phyloP scores from a whole-genome alignment of 2,329 filamentous ascomycete genomes.

The Stagonosporopsis chrysanthemi region DNA sequence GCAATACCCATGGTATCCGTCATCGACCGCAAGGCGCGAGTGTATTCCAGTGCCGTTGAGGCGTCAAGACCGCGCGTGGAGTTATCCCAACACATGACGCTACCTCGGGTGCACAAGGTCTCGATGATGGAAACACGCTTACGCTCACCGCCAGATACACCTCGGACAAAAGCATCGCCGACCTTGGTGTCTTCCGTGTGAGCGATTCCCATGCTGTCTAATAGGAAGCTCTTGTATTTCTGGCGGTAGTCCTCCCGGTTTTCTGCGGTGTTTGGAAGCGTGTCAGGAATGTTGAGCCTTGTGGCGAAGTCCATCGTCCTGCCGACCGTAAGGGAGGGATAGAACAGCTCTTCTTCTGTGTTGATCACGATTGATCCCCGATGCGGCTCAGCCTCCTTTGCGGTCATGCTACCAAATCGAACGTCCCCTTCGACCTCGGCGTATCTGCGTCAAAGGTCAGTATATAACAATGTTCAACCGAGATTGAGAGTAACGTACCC shows the following conservation, averaged over 20 bases:
- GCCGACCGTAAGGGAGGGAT: conserved; percentile 59
- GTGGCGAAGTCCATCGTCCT: conserved; percentile 64
- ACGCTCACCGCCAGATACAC: conserved; percentile 72
- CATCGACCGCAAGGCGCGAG: conserved; percentile 59
- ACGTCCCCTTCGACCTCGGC: conserved; percentile 73
- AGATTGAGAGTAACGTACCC: conserved; percentile 60
- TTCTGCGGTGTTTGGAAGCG: conserved; percentile 58
- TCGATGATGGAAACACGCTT: conserved; percentile 76
- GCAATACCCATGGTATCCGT: conserved; percentile 59
- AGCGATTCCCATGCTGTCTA: conserved; percentile 49
- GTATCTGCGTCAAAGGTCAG: conserved; percentile 65
- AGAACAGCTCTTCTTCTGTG: conserved; percentile 62
- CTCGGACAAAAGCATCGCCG: conserved; percentile 70
- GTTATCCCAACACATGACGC: conserved; percentile 62
- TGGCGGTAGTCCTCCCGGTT: conserved; percentile 57
- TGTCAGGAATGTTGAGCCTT: conserved; percentile 64
- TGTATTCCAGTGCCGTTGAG: conserved; percentile 62
- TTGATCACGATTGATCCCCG: conserved; percentile 77
- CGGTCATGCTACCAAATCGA: conserved; percentile 60
- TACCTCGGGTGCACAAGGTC: conserved; percentile 64
- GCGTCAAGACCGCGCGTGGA: conserved; percentile 48
- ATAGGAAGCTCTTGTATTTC: conserved; percentile 62
- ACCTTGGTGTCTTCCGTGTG: conserved; percentile 72
- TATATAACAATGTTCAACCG: not conserved
- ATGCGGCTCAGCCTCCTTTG: conserved; percentile 77